Conservation (phyloP, 495 filamentous ascomycete genomes). For the Penicillium coffeae region DNA sequence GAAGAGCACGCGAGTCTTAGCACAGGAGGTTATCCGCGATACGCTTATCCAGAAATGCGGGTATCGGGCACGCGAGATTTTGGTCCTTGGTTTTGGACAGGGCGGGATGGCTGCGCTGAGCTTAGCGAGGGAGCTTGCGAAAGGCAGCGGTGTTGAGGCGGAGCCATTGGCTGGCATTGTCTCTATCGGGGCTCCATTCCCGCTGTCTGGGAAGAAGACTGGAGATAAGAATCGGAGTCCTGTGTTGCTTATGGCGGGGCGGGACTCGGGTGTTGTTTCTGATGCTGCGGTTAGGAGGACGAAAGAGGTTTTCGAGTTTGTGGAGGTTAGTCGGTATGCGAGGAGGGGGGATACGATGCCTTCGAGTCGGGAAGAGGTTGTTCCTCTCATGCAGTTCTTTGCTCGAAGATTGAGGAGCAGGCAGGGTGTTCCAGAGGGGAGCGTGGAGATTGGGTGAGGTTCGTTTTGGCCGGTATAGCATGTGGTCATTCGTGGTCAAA, state of each 20-base stretch:
- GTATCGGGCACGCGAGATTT: slow-evolving; percentile 62
- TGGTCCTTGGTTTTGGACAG: slow-evolving; percentile 84
- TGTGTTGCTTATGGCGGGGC: slow-evolving; percentile 66
- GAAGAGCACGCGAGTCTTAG: slow-evolving; percentile 46
- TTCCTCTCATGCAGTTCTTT: slow-evolving; percentile 92
- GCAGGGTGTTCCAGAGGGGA: slow-evolving; percentile 57
- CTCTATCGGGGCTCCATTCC: slow-evolving; percentile 70
- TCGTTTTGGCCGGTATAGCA: not conserved
- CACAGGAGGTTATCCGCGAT: slow-evolving; percentile 55
- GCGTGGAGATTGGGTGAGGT: slow-evolving; percentile 46
- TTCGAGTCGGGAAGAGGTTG: slow-evolving; percentile 74
- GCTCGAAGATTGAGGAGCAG: slow-evolving; percentile 68
- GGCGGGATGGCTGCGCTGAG: slow-evolving; percentile 76
- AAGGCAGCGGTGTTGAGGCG: slow-evolving; percentile 13
- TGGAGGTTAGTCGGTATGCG: slow-evolving; percentile 72
- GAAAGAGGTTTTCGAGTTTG: slow-evolving; percentile 64
- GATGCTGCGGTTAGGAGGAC: slow-evolving; percentile 57
- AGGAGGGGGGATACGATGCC: slow-evolving; percentile 81
- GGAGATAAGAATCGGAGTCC: slow-evolving; percentile 61
- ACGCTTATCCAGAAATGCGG: slow-evolving; percentile 65
- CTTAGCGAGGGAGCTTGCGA: slow-evolving; percentile 37
- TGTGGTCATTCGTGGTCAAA: too few relatives aligned
- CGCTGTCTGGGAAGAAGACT: slow-evolving; percentile 41
- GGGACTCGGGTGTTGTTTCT: slow-evolving; percentile 58
- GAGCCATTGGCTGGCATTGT: slow-evolving; percentile 58